Base-by-base conservation (phyloP, 805 yeast species). In the Lachancea mirantina region DNA sequence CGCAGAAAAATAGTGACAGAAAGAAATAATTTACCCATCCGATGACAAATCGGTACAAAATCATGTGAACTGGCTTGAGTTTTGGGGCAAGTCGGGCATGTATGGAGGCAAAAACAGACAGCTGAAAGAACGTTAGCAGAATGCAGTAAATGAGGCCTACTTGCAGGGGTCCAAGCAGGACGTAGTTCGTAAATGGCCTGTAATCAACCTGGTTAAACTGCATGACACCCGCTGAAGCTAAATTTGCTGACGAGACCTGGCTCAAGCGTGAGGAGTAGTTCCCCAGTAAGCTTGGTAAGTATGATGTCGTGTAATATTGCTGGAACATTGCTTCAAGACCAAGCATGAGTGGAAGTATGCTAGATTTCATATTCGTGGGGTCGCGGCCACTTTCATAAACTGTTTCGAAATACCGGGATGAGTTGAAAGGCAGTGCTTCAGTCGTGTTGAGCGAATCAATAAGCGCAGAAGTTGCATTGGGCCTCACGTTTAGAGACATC, bases 121-220 rank as follows among this genome's bases (percentile, higher is more conserved):
- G 68, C 44, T 76, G 78, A 68, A 84, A 79, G 51, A 84, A 80
- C 3, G 89, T 74, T 36, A 81, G 53, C 50, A 83, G 75, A 46
- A 83, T 68, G 50, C 80, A 62, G 50, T 75, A 82, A 52, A 83
- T 78, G 42, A 80, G 65, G 32, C 92, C 92, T 39, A 82, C 78
- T 52, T 81, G 89, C 4, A 75, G 55, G 4, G 88, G 85, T 1
- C 87, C 87, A 26, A 68, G 44, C 9, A 76, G 49, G 4, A 72
- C 74, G 2, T 71, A 61, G 44, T 73, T 61, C 1, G 55, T 54
- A 32, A 60, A 63, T 2, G 83, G 82, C n/a, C 64, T 60, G 30
- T 63, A 54, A 47, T 81, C 85, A 3, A 47, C 26, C 23, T 43
- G 53, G 1, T 40, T 19, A 35, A 72, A 60, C 1, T 39, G 34